Conservation (phyloP, 169 alveolate genomes). For the Eimeria zaria region DNA sequence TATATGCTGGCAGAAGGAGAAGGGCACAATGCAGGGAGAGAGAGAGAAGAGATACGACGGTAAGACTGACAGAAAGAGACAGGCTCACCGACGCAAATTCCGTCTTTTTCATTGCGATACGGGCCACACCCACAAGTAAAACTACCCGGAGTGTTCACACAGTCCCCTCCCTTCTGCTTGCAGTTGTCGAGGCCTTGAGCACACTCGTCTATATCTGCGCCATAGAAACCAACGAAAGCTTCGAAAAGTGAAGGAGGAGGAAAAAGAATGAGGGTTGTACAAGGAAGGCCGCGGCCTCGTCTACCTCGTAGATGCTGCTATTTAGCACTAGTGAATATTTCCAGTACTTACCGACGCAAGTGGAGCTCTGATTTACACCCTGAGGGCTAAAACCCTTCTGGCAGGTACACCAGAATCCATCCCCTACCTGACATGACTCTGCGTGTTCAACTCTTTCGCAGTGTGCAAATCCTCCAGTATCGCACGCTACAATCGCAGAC, state of each 20-base stretch:
- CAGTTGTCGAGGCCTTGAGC: conserved; percentile 52
- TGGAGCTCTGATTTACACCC: conserved; percentile 15
- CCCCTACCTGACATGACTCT: conserved; percentile 26
- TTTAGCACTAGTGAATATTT: background rate
- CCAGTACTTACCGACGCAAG: conserved; percentile 30
- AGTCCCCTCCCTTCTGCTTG: conserved; percentile 49
- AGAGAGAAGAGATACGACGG: background rate
- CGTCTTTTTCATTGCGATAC: conserved; percentile 32
- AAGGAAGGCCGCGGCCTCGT: background rate
- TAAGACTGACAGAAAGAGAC: background rate
- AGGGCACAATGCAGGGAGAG: background rate
- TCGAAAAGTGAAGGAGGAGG: background rate
- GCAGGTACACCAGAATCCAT: conserved; percentile 64
- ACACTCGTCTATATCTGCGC: conserved; percentile 67
- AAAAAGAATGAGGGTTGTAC: background rate
- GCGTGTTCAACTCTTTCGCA: conserved; percentile 43
- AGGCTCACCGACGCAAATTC: conserved; percentile 48
- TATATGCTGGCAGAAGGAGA: background rate
- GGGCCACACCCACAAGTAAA: conserved; percentile 64
- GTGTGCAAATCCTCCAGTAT: conserved; percentile 7
- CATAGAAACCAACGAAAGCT: background rate
- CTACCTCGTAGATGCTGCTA: background rate
- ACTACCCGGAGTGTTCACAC: conserved; percentile 71
- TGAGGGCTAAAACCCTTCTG: conserved; percentile 48
- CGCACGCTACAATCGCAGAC: conserved; percentile 46